Conservation (phyloP, 2,329 filamentous ascomycete genomes). For the Diaporthe longicolla region DNA sequence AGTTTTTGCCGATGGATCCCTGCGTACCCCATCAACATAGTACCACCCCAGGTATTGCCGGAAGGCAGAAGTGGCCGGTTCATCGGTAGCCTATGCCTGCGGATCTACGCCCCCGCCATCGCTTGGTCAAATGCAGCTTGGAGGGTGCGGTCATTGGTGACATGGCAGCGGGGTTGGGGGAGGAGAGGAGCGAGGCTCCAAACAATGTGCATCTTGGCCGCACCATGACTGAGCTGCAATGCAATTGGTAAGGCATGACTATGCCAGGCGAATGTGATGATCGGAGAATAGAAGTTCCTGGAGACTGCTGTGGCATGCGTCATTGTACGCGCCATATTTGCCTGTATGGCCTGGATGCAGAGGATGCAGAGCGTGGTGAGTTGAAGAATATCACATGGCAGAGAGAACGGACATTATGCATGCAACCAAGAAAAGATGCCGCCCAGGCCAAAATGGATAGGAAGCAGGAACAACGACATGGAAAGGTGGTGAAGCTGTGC, state of each 20-base stretch:
- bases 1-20: slow-evolving; percentile 21
- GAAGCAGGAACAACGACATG: neutral
- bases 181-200: slow-evolving; percentile 32
- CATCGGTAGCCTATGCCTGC: neutral
- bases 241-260: slow-evolving; percentile 37
- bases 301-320: neutral
- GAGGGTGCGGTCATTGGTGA: slow-evolving; percentile 28
- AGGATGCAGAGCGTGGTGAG: neutral
- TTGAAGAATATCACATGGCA: neutral
- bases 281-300: slow-evolving; percentile 11
- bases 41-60: slow-evolving; percentile 10
- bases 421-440: neutral
- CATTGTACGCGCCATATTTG: neutral
- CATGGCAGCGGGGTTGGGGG: slow-evolving; percentile 29
- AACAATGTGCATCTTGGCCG: slow-evolving; percentile 22
- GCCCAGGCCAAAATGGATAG: neutral
- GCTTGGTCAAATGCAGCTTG: neutral
- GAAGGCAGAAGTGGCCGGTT: slow-evolving; percentile 7
- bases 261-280: neutral
- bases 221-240: slow-evolving; percentile 19
- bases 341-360: neutral
- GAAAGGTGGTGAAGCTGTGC: too few species aligned
- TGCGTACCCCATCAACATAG: slow-evolving; percentile 8
- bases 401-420: neutral
- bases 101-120: slow-evolving; percentile 7